Evolutionary conservation across 1,284 basidiomycete genomes (phyloP).

Genomic region (Malassezia sympodialis): DNA sequence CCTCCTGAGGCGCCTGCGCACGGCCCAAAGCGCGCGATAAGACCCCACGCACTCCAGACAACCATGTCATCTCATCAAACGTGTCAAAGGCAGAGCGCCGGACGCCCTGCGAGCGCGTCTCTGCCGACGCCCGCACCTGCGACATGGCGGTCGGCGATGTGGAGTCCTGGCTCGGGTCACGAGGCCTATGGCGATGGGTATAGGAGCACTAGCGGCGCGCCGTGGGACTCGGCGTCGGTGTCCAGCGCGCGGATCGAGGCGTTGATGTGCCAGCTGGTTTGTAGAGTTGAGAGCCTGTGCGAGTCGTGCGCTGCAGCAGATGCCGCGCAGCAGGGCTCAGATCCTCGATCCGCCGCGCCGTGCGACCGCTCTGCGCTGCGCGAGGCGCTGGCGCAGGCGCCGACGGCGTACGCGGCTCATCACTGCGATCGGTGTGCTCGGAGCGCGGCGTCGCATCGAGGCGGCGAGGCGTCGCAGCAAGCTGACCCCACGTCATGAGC

Average conservation of each 20-base stretch:
- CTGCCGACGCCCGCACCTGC: neutral
- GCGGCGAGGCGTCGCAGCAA: conserved; percentile 1
- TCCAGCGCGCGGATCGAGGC: conserved; percentile 11
- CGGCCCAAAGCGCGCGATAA: neutral
- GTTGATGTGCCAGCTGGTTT: neutral
- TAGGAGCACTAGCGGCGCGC: conserved; percentile 51
- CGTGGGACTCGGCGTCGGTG: conserved; percentile 12
- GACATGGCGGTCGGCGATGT: conserved; percentile 48
- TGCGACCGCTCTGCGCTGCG: neutral
- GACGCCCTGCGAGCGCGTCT: neutral
- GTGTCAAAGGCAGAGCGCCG: conserved; percentile 14
- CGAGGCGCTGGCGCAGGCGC: neutral
- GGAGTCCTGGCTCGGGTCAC: conserved; percentile 35
- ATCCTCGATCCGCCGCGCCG: neutral
- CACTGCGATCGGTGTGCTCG: neutral
- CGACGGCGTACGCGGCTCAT: neutral
- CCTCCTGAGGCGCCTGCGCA: neutral
- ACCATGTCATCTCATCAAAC: conserved; percentile 12
- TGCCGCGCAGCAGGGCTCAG: conserved; percentile 15
- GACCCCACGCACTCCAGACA: conserved; percentile 44
- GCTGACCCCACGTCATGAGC: conserved; percentile 17
- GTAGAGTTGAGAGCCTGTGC: conserved; percentile 1
- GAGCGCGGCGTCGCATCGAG: conserved; percentile 2
- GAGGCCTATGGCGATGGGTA: conserved; percentile 10
- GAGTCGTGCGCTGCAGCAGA: conserved; percentile 12